Conservation (phyloP, 768 basidiomycete species). For the Mycena galopus region DNA sequence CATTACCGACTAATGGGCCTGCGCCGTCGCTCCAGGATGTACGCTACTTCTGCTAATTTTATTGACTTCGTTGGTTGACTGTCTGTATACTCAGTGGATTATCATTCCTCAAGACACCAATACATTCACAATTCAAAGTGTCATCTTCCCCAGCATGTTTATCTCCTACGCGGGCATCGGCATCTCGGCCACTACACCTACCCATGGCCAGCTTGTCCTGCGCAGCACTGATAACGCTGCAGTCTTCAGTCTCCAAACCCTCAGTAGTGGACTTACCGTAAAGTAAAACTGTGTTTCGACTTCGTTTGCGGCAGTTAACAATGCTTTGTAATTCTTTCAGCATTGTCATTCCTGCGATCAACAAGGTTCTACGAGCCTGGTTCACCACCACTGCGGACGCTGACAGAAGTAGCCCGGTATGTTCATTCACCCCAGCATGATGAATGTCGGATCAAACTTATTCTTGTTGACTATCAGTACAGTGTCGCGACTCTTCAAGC, state of each 20-base stretch:
- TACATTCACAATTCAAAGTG: slow-evolving; percentile 21
- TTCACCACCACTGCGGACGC: too few relatives aligned
- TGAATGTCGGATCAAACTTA: too few relatives aligned
- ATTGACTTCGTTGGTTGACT: not conserved
- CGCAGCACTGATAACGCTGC: slow-evolving; percentile 11
- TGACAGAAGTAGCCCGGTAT: too few relatives aligned
- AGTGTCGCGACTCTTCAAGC: too few relatives aligned
- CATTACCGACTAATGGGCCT: not conserved
- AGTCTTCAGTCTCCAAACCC: slow-evolving; percentile 13
- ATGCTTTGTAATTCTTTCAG: too few relatives aligned
- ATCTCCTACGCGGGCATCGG: slow-evolving; percentile 16
- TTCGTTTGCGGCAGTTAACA: too few relatives aligned
- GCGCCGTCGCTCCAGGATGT: slow-evolving; percentile 8
- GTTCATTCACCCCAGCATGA: too few relatives aligned
- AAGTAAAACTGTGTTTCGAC: too few relatives aligned
- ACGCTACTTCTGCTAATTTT: not conserved
- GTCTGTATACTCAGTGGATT: slow-evolving; percentile 1
- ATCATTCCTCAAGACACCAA: slow-evolving; percentile 5
- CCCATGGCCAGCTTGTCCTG: slow-evolving; percentile 11
- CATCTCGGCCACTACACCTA: not conserved
- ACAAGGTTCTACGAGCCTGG: too few relatives aligned
- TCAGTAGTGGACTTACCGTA: too few relatives aligned
- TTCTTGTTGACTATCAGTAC: too few relatives aligned
- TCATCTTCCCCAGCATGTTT: slow-evolving; percentile 13
- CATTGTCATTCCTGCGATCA: too few relatives aligned